Evolutionary conservation across 495 filamentous ascomycete genomes (phyloP), one percentile per base, ranked within the genome.

Genomic region (Hyaloscypha finlandica): DNA sequence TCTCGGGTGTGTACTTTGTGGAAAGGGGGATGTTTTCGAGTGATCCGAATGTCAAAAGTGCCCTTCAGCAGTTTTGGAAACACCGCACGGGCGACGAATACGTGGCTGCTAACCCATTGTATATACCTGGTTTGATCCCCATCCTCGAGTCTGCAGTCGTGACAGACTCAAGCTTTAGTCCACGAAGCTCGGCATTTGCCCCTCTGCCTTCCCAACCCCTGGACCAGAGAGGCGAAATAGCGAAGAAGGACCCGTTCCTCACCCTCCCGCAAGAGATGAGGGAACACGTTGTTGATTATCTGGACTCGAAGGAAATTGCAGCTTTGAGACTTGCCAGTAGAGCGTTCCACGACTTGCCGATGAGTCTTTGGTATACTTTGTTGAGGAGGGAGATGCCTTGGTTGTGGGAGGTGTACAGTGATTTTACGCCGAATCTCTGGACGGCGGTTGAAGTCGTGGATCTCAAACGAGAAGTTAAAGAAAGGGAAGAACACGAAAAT

Each of bases 311-410:
- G 1, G 72, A 77, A 35, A 73, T 78, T 31, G 60, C 68, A 11
- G 68, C 58, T 16, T 60, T 78, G 11, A 60, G 70, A 3, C 39
- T 67, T 4, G 68, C 65, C 0, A 76, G 73, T 2, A 65, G 63
- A 16, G 62, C 66, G 4, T 78, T 76, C 37, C 45, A 55, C 1
- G 57, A 74, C 8, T 65, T 79, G 0, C 77, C 75, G 2, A 69
- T 68, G 2, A 20, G 14, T 33, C 42, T 79, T 2, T 79, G 73
- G 67, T 66, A 70, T 16, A 54, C 55, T 29, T 70, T 76, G 6
- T 45, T 77, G 19, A 63, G 62, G 4, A 45, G 69, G 55, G 75
- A 79, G 25, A 76, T 77, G 75, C 76, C 75, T 0, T 79, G 73
- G 73, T 51, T 78, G 14, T 77, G 70, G 69, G 77, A 79, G 69